These are phyloP conservation scores for Epithemia pelagica DNA, from an alignment of 108 stramenopile genomes.

Conservation along the genomic window DNA sequence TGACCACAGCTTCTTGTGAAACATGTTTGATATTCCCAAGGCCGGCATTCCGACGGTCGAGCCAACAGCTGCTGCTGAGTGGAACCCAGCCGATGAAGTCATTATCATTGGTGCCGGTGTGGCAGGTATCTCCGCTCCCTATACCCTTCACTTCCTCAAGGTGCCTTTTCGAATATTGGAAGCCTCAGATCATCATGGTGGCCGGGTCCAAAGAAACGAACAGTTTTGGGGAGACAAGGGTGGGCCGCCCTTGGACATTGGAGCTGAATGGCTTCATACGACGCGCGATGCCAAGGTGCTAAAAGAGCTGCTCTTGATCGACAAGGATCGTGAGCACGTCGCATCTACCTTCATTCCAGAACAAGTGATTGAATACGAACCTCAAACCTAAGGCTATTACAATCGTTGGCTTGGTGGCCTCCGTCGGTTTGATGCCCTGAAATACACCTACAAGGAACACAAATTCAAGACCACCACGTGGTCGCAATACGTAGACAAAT, in stretches of 20 bases:
- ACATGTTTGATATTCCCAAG: too few relatives aligned
- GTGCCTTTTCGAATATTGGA: slow-evolving; percentile 18
- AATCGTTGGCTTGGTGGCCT: too few relatives aligned
- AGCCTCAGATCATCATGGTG: slow-evolving; percentile 14
- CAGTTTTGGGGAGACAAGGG: too few relatives aligned
- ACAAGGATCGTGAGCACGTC: not conserved
- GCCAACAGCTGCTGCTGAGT: too few relatives aligned
- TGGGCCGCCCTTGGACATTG: slow-evolving; percentile 26
- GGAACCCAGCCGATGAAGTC: too few relatives aligned
- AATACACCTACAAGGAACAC: not conserved
- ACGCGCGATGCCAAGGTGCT: not conserved
- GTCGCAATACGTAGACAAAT: not conserved
- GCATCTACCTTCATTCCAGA: not conserved
- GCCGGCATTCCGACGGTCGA: too few relatives aligned
- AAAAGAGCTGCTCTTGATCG: not conserved
- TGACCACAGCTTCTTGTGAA: too few relatives aligned
- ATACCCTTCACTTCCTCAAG: slow-evolving; percentile 11
- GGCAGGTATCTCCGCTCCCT: slow-evolving; percentile 22
- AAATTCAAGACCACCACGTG: too few relatives aligned
- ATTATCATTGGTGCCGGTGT: slow-evolving; percentile 27
- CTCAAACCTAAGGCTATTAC: not conserved
- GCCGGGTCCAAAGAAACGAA: slow-evolving; percentile 12
- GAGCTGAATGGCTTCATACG: slow-evolving; percentile 24
- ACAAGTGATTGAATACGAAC: slow-evolving; percentile 1
- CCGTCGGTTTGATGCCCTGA: not conserved